A percentile compares a stretch with the other conserved stretches of the same genome.
These are phyloP conservation scores for Aristolochia fimbriata DNA, from an alignment of 164 flowering plant species.

Conservation along the genomic window DNA sequence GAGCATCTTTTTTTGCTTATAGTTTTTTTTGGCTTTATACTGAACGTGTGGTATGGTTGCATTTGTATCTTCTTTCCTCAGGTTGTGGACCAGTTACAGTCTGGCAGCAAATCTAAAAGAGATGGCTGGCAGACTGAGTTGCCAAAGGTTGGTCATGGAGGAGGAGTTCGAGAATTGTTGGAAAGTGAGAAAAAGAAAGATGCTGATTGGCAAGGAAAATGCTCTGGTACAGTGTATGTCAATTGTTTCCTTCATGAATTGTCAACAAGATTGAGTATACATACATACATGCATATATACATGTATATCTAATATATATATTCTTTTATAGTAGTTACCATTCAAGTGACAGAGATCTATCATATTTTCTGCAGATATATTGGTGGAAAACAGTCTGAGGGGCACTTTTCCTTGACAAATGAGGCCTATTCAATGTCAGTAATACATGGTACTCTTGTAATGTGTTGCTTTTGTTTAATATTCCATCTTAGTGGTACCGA, in stretches of 20 bases:
- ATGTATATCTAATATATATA: too few species aligned
- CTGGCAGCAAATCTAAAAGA: constrained; percentile 61
- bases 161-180: constrained; percentile 49
- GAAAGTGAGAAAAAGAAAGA: constrained; percentile 64
- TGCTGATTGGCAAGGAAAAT: constrained; percentile 84
- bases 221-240: constrained; percentile 99
- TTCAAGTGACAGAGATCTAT: background rate
- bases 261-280: too few species aligned
- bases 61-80: constrained; percentile 13
- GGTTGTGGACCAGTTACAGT: constrained; percentile 82
- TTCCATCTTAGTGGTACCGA: background rate
- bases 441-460: constrained; percentile 16
- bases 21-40: background rate
- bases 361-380: constrained; percentile 56
- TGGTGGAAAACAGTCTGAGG: constrained; percentile 78
- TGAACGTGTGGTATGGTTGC: background rate
- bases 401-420: constrained; percentile 83
- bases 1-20: too few species aligned
- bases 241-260: background rate
- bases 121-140: constrained; percentile 69
- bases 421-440: constrained; percentile 99
- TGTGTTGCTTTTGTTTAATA: background rate
- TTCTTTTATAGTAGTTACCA: too few species aligned
- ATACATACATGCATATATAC: too few species aligned
- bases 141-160: constrained; percentile 57